phyloP scores from a whole-genome alignment of 164 flowering plant species.

The Sextonia rubra region DNA sequence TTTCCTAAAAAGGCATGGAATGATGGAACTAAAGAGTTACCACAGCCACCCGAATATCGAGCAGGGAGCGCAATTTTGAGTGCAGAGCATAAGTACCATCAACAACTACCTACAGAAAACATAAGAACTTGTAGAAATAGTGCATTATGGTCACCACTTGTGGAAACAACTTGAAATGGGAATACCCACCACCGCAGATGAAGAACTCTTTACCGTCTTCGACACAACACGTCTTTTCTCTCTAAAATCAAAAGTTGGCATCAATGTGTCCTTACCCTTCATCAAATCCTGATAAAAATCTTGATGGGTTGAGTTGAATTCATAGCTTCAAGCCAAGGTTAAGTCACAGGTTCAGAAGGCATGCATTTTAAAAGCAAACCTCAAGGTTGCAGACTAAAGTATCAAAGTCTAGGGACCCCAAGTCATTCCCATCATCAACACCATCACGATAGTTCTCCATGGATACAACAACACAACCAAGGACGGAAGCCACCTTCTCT shows the following conservation, averaged over 20 bases:
- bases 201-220: slow-evolving; percentile 59
- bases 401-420: slow-evolving; percentile 82
- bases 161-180: background rate
- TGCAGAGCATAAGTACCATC: slow-evolving; percentile 98
- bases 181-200: slow-evolving; percentile 77
- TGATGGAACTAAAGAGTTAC: slow-evolving; percentile 33
- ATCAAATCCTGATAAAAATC: slow-evolving; percentile 69
- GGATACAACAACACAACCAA: slow-evolving; percentile 77
- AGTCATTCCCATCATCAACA: slow-evolving; percentile 81
- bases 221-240: slow-evolving; percentile 69
- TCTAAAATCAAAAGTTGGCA: slow-evolving; percentile 86
- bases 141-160: background rate
- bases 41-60: slow-evolving; percentile 98
- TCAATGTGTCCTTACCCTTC: slow-evolving; percentile 66
- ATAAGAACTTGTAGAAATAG: slow-evolving; percentile 1
- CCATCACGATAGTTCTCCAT: slow-evolving; percentile 96
- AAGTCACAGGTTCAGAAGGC: background rate
- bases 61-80: slow-evolving; percentile 83
- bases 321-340: background rate
- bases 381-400: slow-evolving; percentile 74
- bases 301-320: background rate
- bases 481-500: slow-evolving; percentile 96
- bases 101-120: slow-evolving; percentile 66
- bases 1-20: slow-evolving; percentile 4
- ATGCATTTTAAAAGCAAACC: slow-evolving; percentile 33